These are phyloP conservation scores for Carex kokanica DNA, from an alignment of 176 grass and related monocot genomes.

Conservation along the genomic window DNA sequence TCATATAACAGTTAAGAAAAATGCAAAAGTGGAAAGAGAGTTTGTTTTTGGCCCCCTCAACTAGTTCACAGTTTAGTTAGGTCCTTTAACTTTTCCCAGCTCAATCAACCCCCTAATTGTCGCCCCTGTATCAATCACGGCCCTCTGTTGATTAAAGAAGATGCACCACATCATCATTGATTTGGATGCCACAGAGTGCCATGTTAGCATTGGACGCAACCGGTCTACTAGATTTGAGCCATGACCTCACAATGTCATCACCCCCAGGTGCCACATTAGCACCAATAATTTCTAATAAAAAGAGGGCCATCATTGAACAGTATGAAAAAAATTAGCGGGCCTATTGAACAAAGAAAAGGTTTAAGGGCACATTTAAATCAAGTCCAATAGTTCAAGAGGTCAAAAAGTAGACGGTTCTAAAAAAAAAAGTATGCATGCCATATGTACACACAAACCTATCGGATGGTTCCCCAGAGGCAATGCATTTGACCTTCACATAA, in stretches of 20 bases:
- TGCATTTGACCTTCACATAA: constrained; percentile 92
- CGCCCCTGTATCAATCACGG: not conserved
- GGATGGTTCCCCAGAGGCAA: constrained; percentile 59
- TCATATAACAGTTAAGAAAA: not conserved
- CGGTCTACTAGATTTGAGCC: not conserved
- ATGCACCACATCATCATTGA: not conserved
- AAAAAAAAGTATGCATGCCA: not conserved
- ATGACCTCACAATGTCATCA: not conserved
- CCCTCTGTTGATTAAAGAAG: not conserved
- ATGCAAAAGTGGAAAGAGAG: not conserved
- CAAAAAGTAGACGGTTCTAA: not conserved
- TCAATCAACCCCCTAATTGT: not conserved
- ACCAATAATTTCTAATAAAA: constrained; percentile 6
- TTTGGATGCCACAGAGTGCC: not conserved
- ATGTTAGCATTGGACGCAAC: not conserved
- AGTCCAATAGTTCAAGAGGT: not conserved
- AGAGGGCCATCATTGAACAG: not conserved
- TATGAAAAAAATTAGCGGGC: not conserved
- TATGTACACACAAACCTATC: constrained; percentile 53
- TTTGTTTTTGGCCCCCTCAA: not conserved
- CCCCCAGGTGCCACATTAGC: not conserved
- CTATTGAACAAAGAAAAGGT: constrained; percentile 10
- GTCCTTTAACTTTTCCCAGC: not conserved
- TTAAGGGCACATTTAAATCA: not conserved
- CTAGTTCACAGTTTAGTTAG: not conserved